phyloP scores from a whole-genome alignment of 2,329 filamentous ascomycete species.

The Pyrenochaeta sp. region DNA sequence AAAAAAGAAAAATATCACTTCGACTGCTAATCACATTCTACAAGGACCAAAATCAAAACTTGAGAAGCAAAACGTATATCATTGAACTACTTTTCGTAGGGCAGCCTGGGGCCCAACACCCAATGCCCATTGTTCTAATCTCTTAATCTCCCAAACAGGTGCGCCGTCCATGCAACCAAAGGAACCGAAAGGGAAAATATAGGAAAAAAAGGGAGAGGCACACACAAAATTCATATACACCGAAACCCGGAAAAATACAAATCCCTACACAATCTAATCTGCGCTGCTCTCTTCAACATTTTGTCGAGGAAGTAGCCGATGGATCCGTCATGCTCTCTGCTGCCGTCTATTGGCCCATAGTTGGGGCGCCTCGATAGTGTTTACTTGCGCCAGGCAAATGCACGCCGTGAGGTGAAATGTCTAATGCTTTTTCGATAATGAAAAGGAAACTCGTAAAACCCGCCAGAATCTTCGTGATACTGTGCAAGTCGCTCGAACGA shows the following conservation, averaged over 20 bases:
- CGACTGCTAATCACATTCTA: too few relatives aligned
- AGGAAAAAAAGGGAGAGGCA: conserved; percentile 2
- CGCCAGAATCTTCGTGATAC: conserved; percentile 31
- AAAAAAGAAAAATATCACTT: too few relatives aligned
- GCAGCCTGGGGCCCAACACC: conserved; percentile 5
- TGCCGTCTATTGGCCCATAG: conserved; percentile 10
- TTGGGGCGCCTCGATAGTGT: conserved; percentile 9
- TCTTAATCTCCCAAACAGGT: conserved; percentile 5
- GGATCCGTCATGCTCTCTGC: conserved; percentile 19
- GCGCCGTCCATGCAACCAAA: conserved; percentile 1
- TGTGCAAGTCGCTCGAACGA: conserved; percentile 12
- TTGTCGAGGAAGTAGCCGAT: conserved; percentile 26
- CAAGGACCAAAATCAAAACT: too few relatives aligned
- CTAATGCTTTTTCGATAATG: conserved; percentile 47
- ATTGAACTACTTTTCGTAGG: conserved; percentile 13
- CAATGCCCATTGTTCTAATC: conserved; percentile 18
- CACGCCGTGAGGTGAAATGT: conserved; percentile 40
- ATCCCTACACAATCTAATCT: conserved; percentile 31
- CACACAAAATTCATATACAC: conserved; percentile 18
- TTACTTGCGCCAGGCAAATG: conserved; percentile 44
- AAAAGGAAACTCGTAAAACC: conserved; percentile 31
- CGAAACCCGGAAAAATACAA: conserved; percentile 17
- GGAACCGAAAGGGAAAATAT: neutral
- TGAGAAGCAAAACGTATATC: conserved; percentile 4
- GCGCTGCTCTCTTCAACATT: conserved; percentile 19